Base-by-base conservation (phyloP, 2,329 filamentous ascomycete species). In the Periglandula ipomoeae region DNA sequence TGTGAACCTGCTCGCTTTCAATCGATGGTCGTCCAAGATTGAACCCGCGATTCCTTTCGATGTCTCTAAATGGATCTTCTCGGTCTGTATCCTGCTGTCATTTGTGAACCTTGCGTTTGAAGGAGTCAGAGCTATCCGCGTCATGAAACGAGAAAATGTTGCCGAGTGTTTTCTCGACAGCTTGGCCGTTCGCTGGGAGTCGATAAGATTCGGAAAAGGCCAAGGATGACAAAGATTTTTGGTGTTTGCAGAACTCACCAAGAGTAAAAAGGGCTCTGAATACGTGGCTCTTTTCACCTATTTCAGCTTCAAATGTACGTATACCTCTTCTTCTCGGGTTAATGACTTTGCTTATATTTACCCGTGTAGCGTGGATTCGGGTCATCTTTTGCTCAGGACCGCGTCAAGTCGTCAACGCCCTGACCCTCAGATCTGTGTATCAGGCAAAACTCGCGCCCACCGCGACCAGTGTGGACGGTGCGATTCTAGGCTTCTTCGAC, bases 61-160 rank as follows among this genome's bases (percentile, higher is more conserved):
- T 44, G 78, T 91, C 47, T 86, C 89, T 11, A 94, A 93, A 70
- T 96, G 90, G 89, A 90, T 98, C 64, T 98, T 97, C 64, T 85
- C 88, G 24, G 79, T 81, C 49, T 95, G 90, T 65, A 97, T 98
- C 62, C 85, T 97, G 54, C 74, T 93, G 32, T 97, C 90, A 9
- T 90, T 91, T 65, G 71, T 89, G 55, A 87, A 97, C 56, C 76
- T 94, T 24, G 74, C 70, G 15, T 93, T 85, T 59, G 87, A 95
- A 66, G 89, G 87, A 70, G 62, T 94, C 43, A 81, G 86, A 47
- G 89, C 91, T 23, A 70, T 85, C 52, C 82, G 84, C 41, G 87
- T 94, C 45, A 94, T 97, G 65, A 82, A 75, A 57, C 81, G 88
- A 50, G 87, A 87, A 48, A 89, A 90, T 55, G 85, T 97, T 37